Conservation (phyloP, 2,329 filamentous ascomycete genomes). For the Nothopassalora personata region DNA sequence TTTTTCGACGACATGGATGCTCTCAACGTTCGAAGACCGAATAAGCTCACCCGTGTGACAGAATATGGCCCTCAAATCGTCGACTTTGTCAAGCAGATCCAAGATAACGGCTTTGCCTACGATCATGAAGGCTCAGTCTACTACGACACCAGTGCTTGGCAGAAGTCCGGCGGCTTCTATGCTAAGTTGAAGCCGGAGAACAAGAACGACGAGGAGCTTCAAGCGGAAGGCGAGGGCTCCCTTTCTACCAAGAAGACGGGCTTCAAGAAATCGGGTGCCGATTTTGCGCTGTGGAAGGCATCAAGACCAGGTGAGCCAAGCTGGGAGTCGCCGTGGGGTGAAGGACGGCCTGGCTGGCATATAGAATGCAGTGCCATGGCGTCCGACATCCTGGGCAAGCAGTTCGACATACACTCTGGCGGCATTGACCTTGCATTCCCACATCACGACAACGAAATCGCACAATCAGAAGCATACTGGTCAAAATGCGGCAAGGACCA, state of each 20-base stretch:
- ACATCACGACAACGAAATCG: constrained; percentile 88
- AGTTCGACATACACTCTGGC: constrained; percentile 89
- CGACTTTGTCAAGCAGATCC: constrained; percentile 73
- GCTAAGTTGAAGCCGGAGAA: constrained; percentile 81
- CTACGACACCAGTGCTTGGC: constrained; percentile 85
- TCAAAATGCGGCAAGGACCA: constrained; percentile 36
- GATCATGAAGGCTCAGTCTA: constrained; percentile 69
- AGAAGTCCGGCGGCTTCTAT: constrained; percentile 77
- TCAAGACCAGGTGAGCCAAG: constrained; percentile 87
- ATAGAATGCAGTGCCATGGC: constrained; percentile 98
- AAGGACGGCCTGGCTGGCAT: constrained; percentile 88
- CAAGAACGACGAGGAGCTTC: constrained; percentile 72
- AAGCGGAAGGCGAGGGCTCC: constrained; percentile 85
- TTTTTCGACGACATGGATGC: constrained; percentile 85
- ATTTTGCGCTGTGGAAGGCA: constrained; percentile 92
- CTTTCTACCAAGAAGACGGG: constrained; percentile 50
- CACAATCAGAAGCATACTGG: constrained; percentile 85
- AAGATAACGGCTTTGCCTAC: constrained; percentile 83
- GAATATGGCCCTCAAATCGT: constrained; percentile 87
- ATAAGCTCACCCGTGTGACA: constrained; percentile 81
- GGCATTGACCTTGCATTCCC: constrained; percentile 89
- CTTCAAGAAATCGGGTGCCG: constrained; percentile 69
- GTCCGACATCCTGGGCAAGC: constrained; percentile 73
- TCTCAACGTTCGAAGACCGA: constrained; percentile 77
- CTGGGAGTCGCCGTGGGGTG: constrained; percentile 84